Evolutionary conservation across 2,329 filamentous ascomycete genomes (phyloP).

Genomic region (Pestalotiopsis sp.): DNA sequence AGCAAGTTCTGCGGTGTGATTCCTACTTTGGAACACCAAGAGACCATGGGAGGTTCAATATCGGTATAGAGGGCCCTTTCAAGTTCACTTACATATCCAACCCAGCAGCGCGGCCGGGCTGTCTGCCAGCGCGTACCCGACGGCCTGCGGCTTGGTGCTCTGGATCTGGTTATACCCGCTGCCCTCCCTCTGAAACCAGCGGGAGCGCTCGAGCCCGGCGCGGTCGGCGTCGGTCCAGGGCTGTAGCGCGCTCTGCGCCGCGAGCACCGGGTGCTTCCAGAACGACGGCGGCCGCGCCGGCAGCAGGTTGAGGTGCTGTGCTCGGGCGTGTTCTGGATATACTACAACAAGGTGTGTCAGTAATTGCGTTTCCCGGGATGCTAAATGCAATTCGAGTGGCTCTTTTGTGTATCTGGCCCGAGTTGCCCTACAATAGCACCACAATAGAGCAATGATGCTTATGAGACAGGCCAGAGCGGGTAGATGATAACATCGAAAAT

Average conservation of each 20-base stretch:
- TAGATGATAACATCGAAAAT: too few species aligned
- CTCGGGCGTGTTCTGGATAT: slow-evolving; percentile 57
- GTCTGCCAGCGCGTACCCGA: slow-evolving; percentile 70
- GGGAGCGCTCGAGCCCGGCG: slow-evolving; percentile 46
- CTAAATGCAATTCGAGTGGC: too few species aligned
- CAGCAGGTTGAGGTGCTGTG: slow-evolving; percentile 41
- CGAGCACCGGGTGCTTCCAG: slow-evolving; percentile 27
- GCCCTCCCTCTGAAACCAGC: slow-evolving; percentile 59
- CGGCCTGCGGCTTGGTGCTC: slow-evolving; percentile 69
- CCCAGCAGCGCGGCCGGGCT: slow-evolving; percentile 70
- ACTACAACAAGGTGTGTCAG: too few species aligned
- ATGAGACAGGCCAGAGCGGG: too few species aligned
- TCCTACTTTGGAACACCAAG: background rate
- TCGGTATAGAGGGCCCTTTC: too few species aligned
- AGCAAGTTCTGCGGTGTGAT: too few species aligned
- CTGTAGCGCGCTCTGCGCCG: slow-evolving; percentile 29
- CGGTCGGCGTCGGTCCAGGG: slow-evolving; percentile 51
- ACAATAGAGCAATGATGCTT: too few species aligned
- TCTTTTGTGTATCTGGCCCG: too few species aligned
- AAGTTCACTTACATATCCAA: slow-evolving; percentile 59
- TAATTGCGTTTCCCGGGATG: too few species aligned
- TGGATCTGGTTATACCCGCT: slow-evolving; percentile 61
- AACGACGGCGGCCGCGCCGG: background rate
- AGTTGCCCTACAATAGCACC: too few species aligned
- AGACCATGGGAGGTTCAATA: background rate